A percentile compares a stretch with the other conserved stretches of the same genome.
phyloP scores from a whole-genome alignment of 164 flowering plant species.

The Tetrastigma voinierianum region DNA sequence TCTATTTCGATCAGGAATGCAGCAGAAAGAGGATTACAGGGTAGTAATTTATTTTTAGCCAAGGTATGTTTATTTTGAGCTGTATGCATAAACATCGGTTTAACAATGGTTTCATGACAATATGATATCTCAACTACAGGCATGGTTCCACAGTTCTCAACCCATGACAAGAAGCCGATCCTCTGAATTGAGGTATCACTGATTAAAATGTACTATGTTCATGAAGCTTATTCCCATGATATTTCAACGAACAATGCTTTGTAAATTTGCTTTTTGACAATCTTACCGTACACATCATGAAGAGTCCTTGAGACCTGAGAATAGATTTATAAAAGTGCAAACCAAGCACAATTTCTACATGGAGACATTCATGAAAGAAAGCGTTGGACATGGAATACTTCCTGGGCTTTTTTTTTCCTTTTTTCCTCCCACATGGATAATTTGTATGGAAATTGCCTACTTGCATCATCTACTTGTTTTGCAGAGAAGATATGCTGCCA shows the following conservation, averaged over 20 bases:
- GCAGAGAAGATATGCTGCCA: slow-evolving; percentile 69
- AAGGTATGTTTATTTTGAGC: slow-evolving; percentile 41
- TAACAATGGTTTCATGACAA: background rate
- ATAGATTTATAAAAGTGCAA: too few species aligned
- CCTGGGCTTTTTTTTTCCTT: too few species aligned
- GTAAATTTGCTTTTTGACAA: background rate
- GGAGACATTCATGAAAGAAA: too few species aligned
- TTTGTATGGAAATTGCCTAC: background rate
- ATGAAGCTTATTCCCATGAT: background rate
- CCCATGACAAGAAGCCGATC: slow-evolving; percentile 90
- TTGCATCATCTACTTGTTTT: slow-evolving; percentile 1
- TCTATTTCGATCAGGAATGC: slow-evolving; percentile 36
- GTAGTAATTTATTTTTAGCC: slow-evolving; percentile 58
- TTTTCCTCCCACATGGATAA: background rate
- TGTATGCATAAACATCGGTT: slow-evolving; percentile 4
- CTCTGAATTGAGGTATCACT: slow-evolving; percentile 64
- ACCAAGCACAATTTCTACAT: too few species aligned
- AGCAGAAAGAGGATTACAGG: slow-evolving; percentile 51
- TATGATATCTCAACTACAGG: slow-evolving; percentile 41
- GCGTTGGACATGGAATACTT: too few species aligned
- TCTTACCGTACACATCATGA: too few species aligned
- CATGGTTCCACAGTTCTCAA: slow-evolving; percentile 81
- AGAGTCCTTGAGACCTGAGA: too few species aligned
- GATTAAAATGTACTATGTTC: background rate
- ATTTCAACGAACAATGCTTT: background rate